A percentile compares a stretch with the other conserved stretches of the same genome.
Evolutionary conservation across 352 stramenopile genomes (phyloP).

Genomic region (Elongisporangium senticosum): DNA sequence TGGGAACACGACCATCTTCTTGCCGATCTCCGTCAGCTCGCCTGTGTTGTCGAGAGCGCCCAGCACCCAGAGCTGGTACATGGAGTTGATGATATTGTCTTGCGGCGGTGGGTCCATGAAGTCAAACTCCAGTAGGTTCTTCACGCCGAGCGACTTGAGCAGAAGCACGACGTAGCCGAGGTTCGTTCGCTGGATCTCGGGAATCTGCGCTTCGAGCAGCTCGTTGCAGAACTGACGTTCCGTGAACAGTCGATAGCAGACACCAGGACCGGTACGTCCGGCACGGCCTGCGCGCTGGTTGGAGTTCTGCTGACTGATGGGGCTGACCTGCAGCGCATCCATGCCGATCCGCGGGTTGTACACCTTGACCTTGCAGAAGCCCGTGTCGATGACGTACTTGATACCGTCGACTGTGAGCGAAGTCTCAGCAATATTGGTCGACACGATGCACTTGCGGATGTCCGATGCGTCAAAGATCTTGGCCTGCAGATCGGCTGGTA

Average conservation of each 20-base stretch:
- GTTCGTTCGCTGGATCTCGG: constrained; percentile 98
- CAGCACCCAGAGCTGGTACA: constrained; percentile 99
- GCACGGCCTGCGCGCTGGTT: constrained; percentile 96
- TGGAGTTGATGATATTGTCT: constrained; percentile 97
- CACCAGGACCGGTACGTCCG: constrained; percentile 86
- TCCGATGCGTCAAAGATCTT: constrained; percentile 97
- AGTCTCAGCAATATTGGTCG: constrained; percentile 98
- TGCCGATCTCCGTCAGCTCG: constrained; percentile 93
- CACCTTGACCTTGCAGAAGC: constrained; percentile 99
- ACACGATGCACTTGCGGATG: constrained; percentile 96
- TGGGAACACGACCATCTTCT: constrained; percentile 98
- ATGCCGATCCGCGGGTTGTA: constrained; percentile 99
- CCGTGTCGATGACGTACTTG: constrained; percentile 97
- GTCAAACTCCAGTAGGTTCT: constrained; percentile 96
- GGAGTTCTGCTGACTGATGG: constrained; percentile 96
- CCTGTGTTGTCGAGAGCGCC: constrained; percentile 97
- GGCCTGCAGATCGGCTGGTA: constrained; percentile 96
- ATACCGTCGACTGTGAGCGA: constrained; percentile 96
- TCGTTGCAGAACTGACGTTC: constrained; percentile 96
- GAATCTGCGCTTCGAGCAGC: constrained; percentile 96
- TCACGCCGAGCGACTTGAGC: constrained; percentile 96
- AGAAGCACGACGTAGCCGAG: constrained; percentile 96
- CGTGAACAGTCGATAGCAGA: constrained; percentile 96
- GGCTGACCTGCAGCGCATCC: constrained; percentile 95
- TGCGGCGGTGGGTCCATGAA: constrained; percentile 98